A percentile compares a stretch with the other conserved stretches of the same genome.
Evolutionary conservation across 192 early-diverging fungal species (phyloP).

Genomic region (Backusella parvicylindrica): DNA sequence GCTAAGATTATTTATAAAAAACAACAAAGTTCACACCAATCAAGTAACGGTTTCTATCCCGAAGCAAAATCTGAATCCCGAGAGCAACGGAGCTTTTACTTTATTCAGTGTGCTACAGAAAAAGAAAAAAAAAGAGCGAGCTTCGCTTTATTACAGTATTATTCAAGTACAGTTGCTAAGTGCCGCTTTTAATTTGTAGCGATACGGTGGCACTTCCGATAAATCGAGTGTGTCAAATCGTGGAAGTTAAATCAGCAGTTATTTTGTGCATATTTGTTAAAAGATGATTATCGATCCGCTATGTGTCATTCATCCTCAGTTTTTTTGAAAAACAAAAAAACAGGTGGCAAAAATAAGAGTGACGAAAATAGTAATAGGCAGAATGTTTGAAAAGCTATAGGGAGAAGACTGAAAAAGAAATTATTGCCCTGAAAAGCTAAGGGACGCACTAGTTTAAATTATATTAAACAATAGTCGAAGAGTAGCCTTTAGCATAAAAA

Average conservation of each 20-base stretch:
- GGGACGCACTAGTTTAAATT: not conserved
- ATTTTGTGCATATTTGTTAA: constrained; percentile 3
- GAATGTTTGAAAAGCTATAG: not conserved
- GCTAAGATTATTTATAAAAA: not conserved
- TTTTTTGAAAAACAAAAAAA: not conserved
- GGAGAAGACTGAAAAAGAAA: not conserved
- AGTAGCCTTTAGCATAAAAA: not conserved
- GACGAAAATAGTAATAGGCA: not conserved
- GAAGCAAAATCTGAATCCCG: not conserved
- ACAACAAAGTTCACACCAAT: not conserved
- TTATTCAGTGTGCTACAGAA: not conserved
- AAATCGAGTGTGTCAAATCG: not conserved
- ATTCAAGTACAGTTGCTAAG: not conserved
- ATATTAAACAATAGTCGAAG: not conserved
- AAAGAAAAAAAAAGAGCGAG: not conserved
- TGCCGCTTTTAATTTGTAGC: not conserved
- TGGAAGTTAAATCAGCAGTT: not conserved
- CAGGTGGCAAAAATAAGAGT: not conserved
- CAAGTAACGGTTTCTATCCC: not conserved
- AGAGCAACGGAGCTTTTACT: not conserved
- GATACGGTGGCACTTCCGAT: not conserved
- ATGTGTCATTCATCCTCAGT: not conserved
- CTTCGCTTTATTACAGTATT: not conserved
- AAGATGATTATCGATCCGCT: not conserved
- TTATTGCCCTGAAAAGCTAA: not conserved